These are phyloP conservation scores for Parietaria judaica DNA, from an alignment of 306 rosid genomes.

Conservation along the genomic window DNA sequence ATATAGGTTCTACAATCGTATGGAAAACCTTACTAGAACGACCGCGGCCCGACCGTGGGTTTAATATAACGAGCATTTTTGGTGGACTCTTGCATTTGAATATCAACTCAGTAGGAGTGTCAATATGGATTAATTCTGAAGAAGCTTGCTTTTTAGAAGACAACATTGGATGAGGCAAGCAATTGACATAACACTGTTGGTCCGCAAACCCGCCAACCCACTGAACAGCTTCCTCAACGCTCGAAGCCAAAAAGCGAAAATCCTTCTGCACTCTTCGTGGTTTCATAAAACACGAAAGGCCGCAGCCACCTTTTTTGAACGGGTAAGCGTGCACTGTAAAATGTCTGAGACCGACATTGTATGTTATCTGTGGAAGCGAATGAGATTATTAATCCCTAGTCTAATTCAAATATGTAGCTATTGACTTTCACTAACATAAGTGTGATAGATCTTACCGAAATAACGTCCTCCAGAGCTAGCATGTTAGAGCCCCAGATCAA, in stretches of 20 bases:
- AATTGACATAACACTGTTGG: constrained; percentile 83
- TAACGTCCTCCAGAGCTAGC: constrained; percentile 69
- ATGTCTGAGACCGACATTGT: constrained; percentile 90
- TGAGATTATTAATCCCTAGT: constrained; percentile 2
- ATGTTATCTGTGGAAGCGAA: constrained; percentile 63
- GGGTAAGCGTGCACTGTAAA: constrained; percentile 89
- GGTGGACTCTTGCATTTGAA: constrained; percentile 92
- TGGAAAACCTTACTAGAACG: constrained; percentile 96
- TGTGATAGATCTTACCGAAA: constrained; percentile 67
- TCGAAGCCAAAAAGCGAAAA: constrained; percentile 76
- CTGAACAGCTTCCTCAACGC: constrained; percentile 76
- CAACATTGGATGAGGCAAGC: constrained; percentile 90
- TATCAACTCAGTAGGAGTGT: constrained; percentile 89
- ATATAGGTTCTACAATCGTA: constrained; percentile 75
- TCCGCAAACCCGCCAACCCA: constrained; percentile 99
- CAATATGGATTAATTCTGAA: constrained; percentile 68
- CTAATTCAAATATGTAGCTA: constrained; percentile 12
- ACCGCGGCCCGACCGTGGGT: constrained; percentile 94
- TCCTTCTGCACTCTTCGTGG: constrained; percentile 65
- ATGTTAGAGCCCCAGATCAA: constrained; percentile 73
- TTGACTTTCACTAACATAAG: constrained; percentile 11
- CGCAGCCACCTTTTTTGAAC: constrained; percentile 57
- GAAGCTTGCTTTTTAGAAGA: constrained; percentile 97
- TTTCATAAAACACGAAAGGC: constrained; percentile 69
- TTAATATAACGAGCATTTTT: constrained; percentile 90